Conservation (phyloP, 306 rosid species). For the Begonia fuchsioides region DNA sequence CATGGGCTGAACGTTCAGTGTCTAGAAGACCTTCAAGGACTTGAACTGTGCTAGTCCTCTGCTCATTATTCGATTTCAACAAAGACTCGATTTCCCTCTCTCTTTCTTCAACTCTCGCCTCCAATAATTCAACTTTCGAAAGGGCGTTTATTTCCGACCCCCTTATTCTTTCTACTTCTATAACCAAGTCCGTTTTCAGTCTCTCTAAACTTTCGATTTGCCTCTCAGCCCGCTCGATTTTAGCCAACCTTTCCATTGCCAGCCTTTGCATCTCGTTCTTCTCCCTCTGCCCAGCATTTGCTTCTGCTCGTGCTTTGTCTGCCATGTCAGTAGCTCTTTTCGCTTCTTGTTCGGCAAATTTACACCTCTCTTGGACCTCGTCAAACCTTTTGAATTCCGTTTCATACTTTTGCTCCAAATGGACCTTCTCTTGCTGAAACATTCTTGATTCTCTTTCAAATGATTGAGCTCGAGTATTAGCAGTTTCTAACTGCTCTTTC, state of each 20-base stretch:
- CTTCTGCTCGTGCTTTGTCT: constrained; percentile 58
- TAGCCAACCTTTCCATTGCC: constrained; percentile 69
- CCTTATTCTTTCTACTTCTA: constrained; percentile 35
- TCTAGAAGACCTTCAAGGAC: constrained; percentile 75
- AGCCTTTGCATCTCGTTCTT: constrained; percentile 76
- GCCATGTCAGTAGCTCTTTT: constrained; percentile 43
- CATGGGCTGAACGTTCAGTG: constrained; percentile 81
- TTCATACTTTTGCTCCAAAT: constrained; percentile 54
- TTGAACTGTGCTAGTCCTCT: constrained; percentile 55
- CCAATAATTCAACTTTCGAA: constrained; percentile 35
- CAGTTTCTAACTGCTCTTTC: constrained; percentile 40
- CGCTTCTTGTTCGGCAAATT: constrained; percentile 61
- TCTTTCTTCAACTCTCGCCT: constrained; percentile 65
- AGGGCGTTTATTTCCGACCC: constrained; percentile 54
- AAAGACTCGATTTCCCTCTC: constrained; percentile 70
- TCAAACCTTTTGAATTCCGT: constrained; percentile 71
- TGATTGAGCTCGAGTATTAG: constrained; percentile 51
- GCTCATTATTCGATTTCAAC: constrained; percentile 54
- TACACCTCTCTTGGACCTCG: constrained; percentile 60
- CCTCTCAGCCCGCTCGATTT: constrained; percentile 76
- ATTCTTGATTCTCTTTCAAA: constrained; percentile 59
- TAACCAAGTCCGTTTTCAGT: constrained; percentile 33
- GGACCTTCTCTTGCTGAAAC: constrained; percentile 60
- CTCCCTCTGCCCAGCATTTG: constrained; percentile 50
- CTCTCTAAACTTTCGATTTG: constrained; percentile 55